Conservation (phyloP, 352 stramenopile species). For the Thraustochytrium striatum region DNA sequence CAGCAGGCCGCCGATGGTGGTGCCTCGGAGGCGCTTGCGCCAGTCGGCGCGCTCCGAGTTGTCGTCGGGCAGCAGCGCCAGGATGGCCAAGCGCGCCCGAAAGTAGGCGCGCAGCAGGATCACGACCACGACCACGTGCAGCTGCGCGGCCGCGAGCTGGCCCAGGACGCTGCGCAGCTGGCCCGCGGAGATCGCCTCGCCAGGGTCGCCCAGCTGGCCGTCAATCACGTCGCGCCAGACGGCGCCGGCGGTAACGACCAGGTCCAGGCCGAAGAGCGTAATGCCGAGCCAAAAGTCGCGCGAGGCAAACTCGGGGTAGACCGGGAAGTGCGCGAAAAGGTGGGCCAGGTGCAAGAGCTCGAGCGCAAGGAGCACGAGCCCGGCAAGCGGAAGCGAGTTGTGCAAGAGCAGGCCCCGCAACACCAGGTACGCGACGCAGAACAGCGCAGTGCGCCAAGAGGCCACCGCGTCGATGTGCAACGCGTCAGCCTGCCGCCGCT, state of each 20-base stretch:
- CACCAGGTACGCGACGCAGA: background rate
- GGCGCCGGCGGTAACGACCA: background rate
- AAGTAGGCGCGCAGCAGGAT: background rate
- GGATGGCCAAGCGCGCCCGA: background rate
- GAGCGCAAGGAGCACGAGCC: background rate
- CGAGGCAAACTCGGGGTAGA: slow-evolving; percentile 23
- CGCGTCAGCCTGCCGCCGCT: background rate
- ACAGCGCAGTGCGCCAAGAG: background rate
- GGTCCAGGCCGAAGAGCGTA: background rate
- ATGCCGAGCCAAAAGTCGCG: background rate
- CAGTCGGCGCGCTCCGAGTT: slow-evolving; percentile 1
- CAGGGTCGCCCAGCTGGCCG: background rate
- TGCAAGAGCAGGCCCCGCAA: background rate
- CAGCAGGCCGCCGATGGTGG: background rate
- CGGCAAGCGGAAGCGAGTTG: background rate
- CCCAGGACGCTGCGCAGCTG: background rate
- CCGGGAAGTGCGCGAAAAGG: background rate
- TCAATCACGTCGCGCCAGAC: background rate
- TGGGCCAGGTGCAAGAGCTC: background rate
- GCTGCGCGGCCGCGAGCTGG: background rate
- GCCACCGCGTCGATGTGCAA: background rate
- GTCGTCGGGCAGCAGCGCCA: background rate
- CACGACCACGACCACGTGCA: slow-evolving; percentile 14
- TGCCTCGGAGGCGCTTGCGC: background rate
- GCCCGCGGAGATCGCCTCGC: background rate